These are phyloP conservation scores for Cenchrus fungigraminus DNA, from an alignment of 176 grass and related monocot species.

Conservation along the genomic window DNA sequence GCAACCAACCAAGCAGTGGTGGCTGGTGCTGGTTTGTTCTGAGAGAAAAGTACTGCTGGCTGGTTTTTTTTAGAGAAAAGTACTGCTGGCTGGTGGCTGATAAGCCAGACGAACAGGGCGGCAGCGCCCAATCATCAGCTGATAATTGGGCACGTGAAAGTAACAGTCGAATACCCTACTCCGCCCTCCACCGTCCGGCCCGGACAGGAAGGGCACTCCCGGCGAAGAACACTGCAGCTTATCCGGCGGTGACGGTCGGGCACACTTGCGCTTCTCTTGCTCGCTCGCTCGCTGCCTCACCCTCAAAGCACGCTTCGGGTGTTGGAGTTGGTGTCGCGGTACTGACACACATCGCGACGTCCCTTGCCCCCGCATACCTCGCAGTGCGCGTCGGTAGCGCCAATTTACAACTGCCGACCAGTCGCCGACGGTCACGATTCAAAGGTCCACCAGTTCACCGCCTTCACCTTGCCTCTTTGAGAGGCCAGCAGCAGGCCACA, in stretches of 20 bases:
- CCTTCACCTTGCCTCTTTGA: not conserved
- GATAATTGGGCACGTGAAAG: not conserved
- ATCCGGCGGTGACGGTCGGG: constrained; percentile 25
- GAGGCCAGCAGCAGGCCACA: no score
- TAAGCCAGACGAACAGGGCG: no score
- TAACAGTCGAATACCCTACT: not conserved
- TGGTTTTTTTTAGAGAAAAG: no score
- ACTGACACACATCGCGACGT: not conserved
- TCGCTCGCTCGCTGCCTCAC: not conserved
- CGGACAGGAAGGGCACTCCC: constrained; percentile 27
- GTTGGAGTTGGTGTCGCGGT: constrained; percentile 32
- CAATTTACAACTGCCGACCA: constrained; percentile 28
- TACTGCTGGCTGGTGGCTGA: no score
- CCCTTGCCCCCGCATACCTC: not conserved
- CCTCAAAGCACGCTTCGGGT: not conserved
- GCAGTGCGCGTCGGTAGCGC: not conserved
- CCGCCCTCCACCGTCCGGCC: not conserved
- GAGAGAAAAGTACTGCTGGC: no score
- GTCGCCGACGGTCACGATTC: not conserved
- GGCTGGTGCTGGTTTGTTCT: no score
- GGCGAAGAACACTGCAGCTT: constrained; percentile 47
- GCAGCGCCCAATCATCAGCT: constrained; percentile 10
- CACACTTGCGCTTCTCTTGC: not conserved
- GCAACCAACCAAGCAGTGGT: no score
- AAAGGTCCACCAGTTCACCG: not conserved